Percentiles rank a stretch among this genome's conserved stretches.
Conservation (phyloP, 2,329 filamentous ascomycete genomes). For the Paecilomyces sp. region DNA sequence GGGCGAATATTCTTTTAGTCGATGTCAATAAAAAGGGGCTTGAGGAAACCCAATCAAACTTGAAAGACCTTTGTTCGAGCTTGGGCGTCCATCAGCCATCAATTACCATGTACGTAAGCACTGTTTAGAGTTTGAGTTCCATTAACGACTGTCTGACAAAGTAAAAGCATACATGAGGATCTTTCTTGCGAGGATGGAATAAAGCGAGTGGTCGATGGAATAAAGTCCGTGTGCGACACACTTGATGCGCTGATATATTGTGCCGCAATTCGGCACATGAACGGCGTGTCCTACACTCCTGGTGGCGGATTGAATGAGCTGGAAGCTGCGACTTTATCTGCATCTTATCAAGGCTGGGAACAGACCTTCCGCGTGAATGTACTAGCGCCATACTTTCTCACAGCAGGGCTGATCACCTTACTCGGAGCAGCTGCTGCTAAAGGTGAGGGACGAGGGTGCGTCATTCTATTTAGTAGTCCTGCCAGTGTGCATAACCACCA, state of each 20-base stretch:
- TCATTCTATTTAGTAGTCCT: constrained; percentile 14
- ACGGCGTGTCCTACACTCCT: constrained; percentile 5
- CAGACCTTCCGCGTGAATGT: constrained; percentile 7
- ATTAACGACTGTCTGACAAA: neutral
- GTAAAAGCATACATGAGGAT: constrained; percentile 5
- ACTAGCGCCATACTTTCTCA: constrained; percentile 11
- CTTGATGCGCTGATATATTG: constrained; percentile 7
- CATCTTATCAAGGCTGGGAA: constrained; percentile 9
- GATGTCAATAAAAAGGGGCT: constrained; percentile 8
- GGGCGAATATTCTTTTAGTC: constrained; percentile 7
- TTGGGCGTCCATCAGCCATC: neutral
- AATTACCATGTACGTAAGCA: neutral
- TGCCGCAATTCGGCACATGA: constrained; percentile 8
- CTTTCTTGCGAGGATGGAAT: constrained; percentile 8
- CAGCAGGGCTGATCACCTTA: constrained; percentile 9
- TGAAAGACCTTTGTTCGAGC: constrained; percentile 2
- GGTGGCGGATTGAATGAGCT: constrained; percentile 6
- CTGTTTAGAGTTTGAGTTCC: neutral
- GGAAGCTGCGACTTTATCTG: constrained; percentile 7
- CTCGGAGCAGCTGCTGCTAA: constrained; percentile 10
- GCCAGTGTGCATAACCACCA: constrained; percentile 13
- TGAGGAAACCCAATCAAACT: constrained; percentile 1
- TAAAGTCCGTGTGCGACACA: constrained; percentile 1
- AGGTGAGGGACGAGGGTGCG: constrained; percentile 11
- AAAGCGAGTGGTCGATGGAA: constrained; percentile 2